These are phyloP conservation scores for Neonectria ditissima DNA, from an alignment of 2,329 filamentous ascomycete species.

Conservation along the genomic window DNA sequence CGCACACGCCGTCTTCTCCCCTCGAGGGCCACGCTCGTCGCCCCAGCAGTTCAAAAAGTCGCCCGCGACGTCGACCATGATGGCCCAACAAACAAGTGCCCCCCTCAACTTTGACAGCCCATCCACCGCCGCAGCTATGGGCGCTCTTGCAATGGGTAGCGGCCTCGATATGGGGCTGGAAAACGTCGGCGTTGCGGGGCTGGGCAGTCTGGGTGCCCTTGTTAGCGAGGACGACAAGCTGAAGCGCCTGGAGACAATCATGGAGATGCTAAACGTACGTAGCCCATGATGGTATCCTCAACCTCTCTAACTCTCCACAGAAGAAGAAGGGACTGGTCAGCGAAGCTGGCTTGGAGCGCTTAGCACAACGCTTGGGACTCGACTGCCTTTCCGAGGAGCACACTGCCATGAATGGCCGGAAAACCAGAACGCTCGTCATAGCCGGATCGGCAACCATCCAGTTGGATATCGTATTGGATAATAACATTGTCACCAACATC, in stretches of 20 bases:
- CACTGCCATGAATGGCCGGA: constrained; percentile 59
- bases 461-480: constrained; percentile 71
- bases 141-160: constrained; percentile 62
- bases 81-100: constrained; percentile 58
- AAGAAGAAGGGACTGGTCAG: constrained; percentile 74
- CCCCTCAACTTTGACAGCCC: constrained; percentile 73
- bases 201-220: constrained; percentile 56
- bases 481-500: constrained; percentile 72
- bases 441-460: constrained; percentile 71
- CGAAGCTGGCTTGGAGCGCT: constrained; percentile 78
- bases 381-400: constrained; percentile 71
- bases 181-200: constrained; percentile 61
- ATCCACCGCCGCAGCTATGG: constrained; percentile 71
- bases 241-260: constrained; percentile 65
- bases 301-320: constrained; percentile 36
- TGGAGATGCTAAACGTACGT: constrained; percentile 63
- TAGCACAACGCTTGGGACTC: constrained; percentile 75
- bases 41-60: constrained; percentile 75
- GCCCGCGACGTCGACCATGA: constrained; percentile 65
- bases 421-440: constrained; percentile 68
- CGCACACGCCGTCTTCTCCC: constrained; percentile 69
- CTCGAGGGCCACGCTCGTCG: constrained; percentile 68
- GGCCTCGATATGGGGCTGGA: constrained; percentile 66
- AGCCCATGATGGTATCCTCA: neutral
- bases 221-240: constrained; percentile 66